Base-by-base conservation (phyloP, 768 basidiomycete species). In the Kwoniella dejecticola region DNA sequence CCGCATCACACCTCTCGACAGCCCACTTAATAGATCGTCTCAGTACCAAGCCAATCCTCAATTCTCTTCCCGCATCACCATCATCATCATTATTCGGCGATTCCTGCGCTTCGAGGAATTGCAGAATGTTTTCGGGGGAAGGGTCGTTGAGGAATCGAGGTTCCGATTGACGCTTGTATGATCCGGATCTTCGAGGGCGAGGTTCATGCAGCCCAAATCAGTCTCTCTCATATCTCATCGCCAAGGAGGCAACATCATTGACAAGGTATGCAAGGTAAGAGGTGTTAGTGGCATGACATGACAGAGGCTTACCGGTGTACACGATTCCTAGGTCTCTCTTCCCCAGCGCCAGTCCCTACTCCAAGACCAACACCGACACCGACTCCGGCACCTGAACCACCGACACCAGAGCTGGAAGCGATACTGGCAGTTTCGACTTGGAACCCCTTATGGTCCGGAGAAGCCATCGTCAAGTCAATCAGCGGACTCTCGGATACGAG, bases 21-120 rank as follows among this genome's bases (percentile, higher is more conserved):
- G 68, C 75, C 57, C 62, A 72, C 46, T 49, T 54, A 2, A 78
- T 47, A 3, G 77, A 64, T 36, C 72, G 60, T 17, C 69, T 64
- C 4, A 77, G 57, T 5, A 76, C 56, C 33, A 73, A 47, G 3
- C 65, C 60, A 1, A 55, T 26, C 19, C 66, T 48, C 17, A 67
- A 19, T 15, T 67, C 61, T 17, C 53, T 56, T 8, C 57, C 55
- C 13, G 52, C 33, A 31, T 56, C 49, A 13, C 29, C 49, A 38
- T 40, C 53, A 36, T 50, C 48, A 29, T 50, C 48, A 21, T 50
- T 50, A 50, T 50, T 50, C 10, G 27, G 12, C 10, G 52, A 53
- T 54, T 45, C 52, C 29, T 57, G 45, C 3, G 56, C 46, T 21
- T 60, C n/a, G 3, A 62, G 52, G 2, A 62, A 27, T 26, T 52